Percentiles rank a stretch among this genome's conserved stretches.
Conservation (phyloP, 2,329 filamentous ascomycete genomes). For the Cladosporium sp. region DNA sequence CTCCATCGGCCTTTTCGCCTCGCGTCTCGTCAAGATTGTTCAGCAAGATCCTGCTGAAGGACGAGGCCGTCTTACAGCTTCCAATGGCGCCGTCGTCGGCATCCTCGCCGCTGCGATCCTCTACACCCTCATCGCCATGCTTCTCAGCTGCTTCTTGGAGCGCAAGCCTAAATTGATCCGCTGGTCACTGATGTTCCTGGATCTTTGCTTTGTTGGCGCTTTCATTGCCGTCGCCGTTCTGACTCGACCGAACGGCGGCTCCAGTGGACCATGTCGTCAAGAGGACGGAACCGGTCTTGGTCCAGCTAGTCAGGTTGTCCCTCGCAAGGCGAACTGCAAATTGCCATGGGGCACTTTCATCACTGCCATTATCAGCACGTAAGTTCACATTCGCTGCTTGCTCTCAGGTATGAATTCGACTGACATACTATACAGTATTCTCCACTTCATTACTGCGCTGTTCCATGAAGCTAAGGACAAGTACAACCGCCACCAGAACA, state of each 20-base stretch:
- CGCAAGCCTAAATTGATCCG: slow-evolving; percentile 37
- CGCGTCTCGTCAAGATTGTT: slow-evolving; percentile 43
- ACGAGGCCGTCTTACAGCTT: slow-evolving; percentile 30
- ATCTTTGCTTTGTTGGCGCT: slow-evolving; percentile 42
- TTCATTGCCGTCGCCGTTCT: slow-evolving; percentile 48
- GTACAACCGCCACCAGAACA: slow-evolving; percentile 16
- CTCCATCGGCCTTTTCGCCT: slow-evolving; percentile 48
- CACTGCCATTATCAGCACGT: slow-evolving; percentile 49
- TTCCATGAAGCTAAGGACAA: slow-evolving; percentile 42
- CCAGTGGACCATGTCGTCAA: slow-evolving; percentile 6
- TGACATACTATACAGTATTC: slow-evolving; percentile 33
- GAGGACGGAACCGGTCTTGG: slow-evolving; percentile 18
- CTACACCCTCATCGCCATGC: slow-evolving; percentile 43
- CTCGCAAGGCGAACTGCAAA: slow-evolving; percentile 37
- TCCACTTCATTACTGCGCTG: slow-evolving; percentile 45
- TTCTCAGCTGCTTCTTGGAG: slow-evolving; percentile 39
- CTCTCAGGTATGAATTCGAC: not conserved
- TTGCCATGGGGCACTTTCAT: slow-evolving; percentile 47
- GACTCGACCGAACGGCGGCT: slow-evolving; percentile 27
- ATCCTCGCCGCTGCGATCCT: slow-evolving; percentile 48
- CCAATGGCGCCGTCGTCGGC: slow-evolving; percentile 46
- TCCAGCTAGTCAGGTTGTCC: slow-evolving; percentile 5
- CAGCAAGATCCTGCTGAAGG: slow-evolving; percentile 23
- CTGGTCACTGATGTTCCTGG: slow-evolving; percentile 44
- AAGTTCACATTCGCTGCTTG: slow-evolving; percentile 28